Base-by-base conservation (phyloP, 2,329 filamentous ascomycete genomes). In the Trematosphaeria pertusa region DNA sequence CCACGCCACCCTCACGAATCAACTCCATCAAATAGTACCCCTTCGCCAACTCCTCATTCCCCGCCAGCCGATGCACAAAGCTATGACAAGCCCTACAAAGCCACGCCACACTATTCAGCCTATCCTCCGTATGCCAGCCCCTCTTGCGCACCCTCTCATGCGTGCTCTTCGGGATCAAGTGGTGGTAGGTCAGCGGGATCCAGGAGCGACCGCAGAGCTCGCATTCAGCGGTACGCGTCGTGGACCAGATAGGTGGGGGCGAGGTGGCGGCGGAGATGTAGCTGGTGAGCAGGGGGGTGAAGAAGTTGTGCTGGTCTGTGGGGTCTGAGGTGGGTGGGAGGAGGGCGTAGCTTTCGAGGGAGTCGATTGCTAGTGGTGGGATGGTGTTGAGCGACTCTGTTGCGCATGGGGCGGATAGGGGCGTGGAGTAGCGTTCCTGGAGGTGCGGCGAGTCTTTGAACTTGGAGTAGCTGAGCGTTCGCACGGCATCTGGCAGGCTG, bases 21-120 rank as follows among this genome's bases (percentile, higher is more conserved):
- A 81, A 71, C 43, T 93, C 89, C 5, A 94, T 83, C 0, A 85
- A 92, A 72, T 85, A 90, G 66, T 80, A 91, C 43, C 86, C 75
- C 58, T 81, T 78, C 11, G 90, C 91, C 57, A 96, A 73, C 56
- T 88, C 88, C 78, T 95, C 90, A 65, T 94, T 90, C 4, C 74
- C 78, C 24, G 84, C 86, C 64, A 91, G 82, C 30, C 83, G 76
- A 75, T 95, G 91, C 67, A 95, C 89, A 66, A 90, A 91, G 32
- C 81, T 83, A 75, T 96, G 91, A 62, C 91, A 96, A 2, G 89
- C 87, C 38, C 89, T 79, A 71, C 91, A 95, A 56, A 96, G 72
- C 90, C 90, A 95, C 10, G 91, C 90, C 15, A 94, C 91, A 65
- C 85, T 91, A 61, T 89, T 84, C 69, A 95, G 69, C 72, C 85